Base-by-base conservation (phyloP, 192 early-diverging fungal genomes). In the Entomortierella parvispora region DNA sequence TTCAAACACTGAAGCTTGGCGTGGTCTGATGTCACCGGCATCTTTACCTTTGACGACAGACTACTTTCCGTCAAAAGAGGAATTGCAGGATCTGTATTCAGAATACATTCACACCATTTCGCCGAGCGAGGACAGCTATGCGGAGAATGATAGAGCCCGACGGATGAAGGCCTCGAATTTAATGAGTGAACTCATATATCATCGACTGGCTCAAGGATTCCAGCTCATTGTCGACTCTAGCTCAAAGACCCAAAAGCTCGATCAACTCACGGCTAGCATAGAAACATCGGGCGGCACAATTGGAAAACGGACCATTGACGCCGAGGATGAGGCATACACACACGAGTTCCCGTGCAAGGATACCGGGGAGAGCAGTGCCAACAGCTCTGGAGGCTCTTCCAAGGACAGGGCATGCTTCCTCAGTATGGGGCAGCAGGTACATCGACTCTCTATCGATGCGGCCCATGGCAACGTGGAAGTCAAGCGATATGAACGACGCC, bases 41-140 rank as follows among this genome's bases (percentile, higher is more conserved):
- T 95, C 93, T 69, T 79, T 99, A 42, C 97, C 97, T 10, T 75
- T 99, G 45, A 97, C 95, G 1, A 96, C 93, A 0, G 93, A 97
- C 65, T 96, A 87, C 52, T 90, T 91, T 56, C 92, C 90, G 14
- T 83, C 93, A 3, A 65, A 60, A 7, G 88, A 93, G 54, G 91
- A 96, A 57, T 78, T 96, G 0, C 63, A 68, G 34, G 72, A 82
- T 8, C 77, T 84, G 12, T 99, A 95, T 80, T 70, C 83, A n/a
- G 87, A 94, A 65, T 93, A 93, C 70, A 89, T 87, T 45, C 94
- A 95, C 67, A 89, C 86, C 0, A 85, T 94, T 12, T 91, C 89
- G 0, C 80, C 81, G 17, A 82, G 80, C 37, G 89, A 88, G 18
- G 81, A 80, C 28, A 72, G 82, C 42, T 81, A 81, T 44, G 72